Conservation (phyloP, 768 basidiomycete genomes). For the Lactifluus rugatus region DNA sequence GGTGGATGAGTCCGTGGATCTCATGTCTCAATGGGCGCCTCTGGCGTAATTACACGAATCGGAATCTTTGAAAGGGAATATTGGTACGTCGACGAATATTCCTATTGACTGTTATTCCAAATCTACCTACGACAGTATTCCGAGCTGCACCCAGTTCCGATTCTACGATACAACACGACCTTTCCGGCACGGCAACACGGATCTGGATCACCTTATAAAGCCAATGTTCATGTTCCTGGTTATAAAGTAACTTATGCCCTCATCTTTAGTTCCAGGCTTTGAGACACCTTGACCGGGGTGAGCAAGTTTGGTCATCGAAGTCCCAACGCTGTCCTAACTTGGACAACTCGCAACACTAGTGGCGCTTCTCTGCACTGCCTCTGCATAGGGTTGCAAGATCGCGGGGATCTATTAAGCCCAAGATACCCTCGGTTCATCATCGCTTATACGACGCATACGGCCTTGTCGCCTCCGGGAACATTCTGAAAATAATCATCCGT, state of each 20-base stretch:
- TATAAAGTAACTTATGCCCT: not conserved
- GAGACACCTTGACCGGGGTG: too few species aligned
- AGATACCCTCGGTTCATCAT: not conserved
- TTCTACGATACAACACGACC: too few species aligned
- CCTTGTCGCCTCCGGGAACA: not conserved
- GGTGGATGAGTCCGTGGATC: too few species aligned
- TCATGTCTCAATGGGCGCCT: too few species aligned
- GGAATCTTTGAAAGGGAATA: too few species aligned
- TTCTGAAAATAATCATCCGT: not conserved
- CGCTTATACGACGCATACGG: not conserved
- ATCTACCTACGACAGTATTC: too few species aligned
- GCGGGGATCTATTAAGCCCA: not conserved
- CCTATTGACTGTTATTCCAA: too few species aligned
- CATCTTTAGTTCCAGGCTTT: not conserved
- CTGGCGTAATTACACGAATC: too few species aligned
- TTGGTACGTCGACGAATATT: too few species aligned
- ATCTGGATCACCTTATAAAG: not conserved
- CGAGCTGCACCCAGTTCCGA: too few species aligned
- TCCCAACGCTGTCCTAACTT: not conserved
- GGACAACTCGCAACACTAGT: not conserved
- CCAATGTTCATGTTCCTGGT: not conserved
- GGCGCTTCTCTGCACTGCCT: not conserved
- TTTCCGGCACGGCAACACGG: too few species aligned
- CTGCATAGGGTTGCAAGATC: not conserved
- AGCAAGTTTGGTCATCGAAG: not conserved